These are phyloP conservation scores for Mycena belliarum DNA, from an alignment of 768 basidiomycete genomes.

Conservation along the genomic window DNA sequence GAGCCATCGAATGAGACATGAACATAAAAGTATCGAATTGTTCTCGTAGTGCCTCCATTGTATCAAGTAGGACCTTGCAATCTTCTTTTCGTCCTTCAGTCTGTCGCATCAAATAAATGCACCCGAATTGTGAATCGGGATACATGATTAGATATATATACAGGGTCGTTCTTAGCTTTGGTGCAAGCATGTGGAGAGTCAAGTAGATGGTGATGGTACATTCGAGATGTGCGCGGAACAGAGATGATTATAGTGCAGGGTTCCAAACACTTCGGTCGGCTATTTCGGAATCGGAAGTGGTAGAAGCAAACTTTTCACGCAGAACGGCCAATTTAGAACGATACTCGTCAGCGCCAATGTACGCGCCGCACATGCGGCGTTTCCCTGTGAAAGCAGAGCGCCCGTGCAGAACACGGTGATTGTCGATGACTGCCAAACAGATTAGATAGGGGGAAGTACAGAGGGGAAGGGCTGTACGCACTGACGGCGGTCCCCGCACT, in stretches of 20 bases:
- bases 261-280: conserved; percentile 62
- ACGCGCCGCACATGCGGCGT: conserved; percentile 94
- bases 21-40: conserved; percentile 18
- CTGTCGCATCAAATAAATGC: too few species aligned
- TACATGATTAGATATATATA: not conserved
- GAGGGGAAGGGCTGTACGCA: conserved; percentile 38
- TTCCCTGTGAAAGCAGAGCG: conserved; percentile 88
- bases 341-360: conserved; percentile 90
- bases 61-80: conserved; percentile 12
- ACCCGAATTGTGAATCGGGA: not conserved
- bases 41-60: conserved; percentile 17
- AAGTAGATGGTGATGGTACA: conserved; percentile 7
- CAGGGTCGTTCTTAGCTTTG: too few species aligned
- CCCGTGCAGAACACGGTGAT: conserved; percentile 92
- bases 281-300: conserved; percentile 13
- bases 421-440: conserved; percentile 71
- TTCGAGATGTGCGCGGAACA: not conserved
- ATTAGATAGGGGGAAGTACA: not conserved
- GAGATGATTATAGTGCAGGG: conserved; percentile 42
- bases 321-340: conserved; percentile 74
- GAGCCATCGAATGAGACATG: not conserved
- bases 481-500: conserved; percentile 83
- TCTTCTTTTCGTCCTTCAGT: not conserved
- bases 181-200: not conserved
- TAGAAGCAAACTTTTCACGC: conserved; percentile 52